Conservation (phyloP, 352 stramenopile genomes). For the Phytophthora agathidicida region DNA sequence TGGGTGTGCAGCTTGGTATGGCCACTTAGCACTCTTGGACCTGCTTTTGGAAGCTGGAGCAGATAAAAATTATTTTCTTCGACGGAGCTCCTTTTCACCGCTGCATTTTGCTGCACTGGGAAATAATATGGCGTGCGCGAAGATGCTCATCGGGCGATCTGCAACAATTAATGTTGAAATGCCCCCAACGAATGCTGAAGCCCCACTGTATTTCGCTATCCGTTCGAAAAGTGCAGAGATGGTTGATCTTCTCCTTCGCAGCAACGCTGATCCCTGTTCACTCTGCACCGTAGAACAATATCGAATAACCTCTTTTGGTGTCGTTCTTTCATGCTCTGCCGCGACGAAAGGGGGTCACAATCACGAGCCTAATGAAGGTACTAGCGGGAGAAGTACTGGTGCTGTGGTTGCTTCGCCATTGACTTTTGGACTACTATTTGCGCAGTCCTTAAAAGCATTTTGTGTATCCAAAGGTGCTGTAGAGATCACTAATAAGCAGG, state of each 20-base stretch:
- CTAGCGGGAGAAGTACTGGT: neutral
- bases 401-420: slow-evolving; percentile 45
- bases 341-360: neutral
- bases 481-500: slow-evolving; percentile 22
- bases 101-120: slow-evolving; percentile 65
- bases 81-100: slow-evolving; percentile 52
- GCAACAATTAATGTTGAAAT: slow-evolving; percentile 51
- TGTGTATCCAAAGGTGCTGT: slow-evolving; percentile 23
- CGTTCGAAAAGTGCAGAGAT: slow-evolving; percentile 52
- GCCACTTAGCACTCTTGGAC: slow-evolving; percentile 50
- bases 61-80: slow-evolving; percentile 40
- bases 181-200: slow-evolving; percentile 43
- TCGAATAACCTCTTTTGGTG: slow-evolving; percentile 44
- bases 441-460: slow-evolving; percentile 36
- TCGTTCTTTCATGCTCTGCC: slow-evolving; percentile 17
- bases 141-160: slow-evolving; percentile 41
- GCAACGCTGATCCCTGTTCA: slow-evolving; percentile 42
- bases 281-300: slow-evolving; percentile 48
- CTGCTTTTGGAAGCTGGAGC: slow-evolving; percentile 58
- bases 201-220: slow-evolving; percentile 64
- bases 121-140: slow-evolving; percentile 44
- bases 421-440: slow-evolving; percentile 52
- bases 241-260: slow-evolving; percentile 53
- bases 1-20: slow-evolving; percentile 55
- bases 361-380: neutral